Evolutionary conservation across 176 grass and related monocot genomes (phyloP), one percentile per base, ranked within the genome.

Genomic region (Rhynchospora breviuscula): DNA sequence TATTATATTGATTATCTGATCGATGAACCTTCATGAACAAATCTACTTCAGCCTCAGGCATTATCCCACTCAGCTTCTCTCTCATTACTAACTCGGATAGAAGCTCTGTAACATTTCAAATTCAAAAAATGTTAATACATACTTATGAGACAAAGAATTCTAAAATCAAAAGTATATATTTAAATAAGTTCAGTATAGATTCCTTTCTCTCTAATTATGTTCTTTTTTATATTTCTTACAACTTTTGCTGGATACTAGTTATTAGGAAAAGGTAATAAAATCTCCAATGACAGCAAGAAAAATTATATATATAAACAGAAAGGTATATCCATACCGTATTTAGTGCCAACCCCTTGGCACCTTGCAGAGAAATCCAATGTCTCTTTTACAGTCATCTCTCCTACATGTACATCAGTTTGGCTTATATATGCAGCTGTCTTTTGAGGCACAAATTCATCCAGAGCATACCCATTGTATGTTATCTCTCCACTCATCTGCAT

Each of bases 361-460:
- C 93, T 86, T 7, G 96, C 96, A 0, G 96, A 95, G 86, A 99
- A 99, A 84, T 99, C 96, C 54, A 99, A 84, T 70, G 96, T 99
- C 87, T 99, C 96, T 86, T 99, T 99, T 0, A 99, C 96, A 0
- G 96, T 99, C 96, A 99, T 95, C 91, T 95, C 93, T 58, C 91
- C 89, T 49, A 99, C 69, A 80, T 99, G 96, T 22, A 99, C 93
- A 65, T 99, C 93, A 0, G 90, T 99, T 83, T 99, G 96, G 89
- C 96, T 99, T 83, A 99, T 99, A 79, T 93, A 99, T 17, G 96
- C 96, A 33, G 96, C 93, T 80, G 96, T 95, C 88, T 99, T 99
- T 90, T 95, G 96, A 43, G 96, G 91, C 77, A 95, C 90, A 81
- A 99, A 99, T 79, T 95, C 91, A 45, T 75, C 52, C 43, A 95